Conservation (phyloP, 2,329 filamentous ascomycete species). For the Colletotrichum endophyticum region DNA sequence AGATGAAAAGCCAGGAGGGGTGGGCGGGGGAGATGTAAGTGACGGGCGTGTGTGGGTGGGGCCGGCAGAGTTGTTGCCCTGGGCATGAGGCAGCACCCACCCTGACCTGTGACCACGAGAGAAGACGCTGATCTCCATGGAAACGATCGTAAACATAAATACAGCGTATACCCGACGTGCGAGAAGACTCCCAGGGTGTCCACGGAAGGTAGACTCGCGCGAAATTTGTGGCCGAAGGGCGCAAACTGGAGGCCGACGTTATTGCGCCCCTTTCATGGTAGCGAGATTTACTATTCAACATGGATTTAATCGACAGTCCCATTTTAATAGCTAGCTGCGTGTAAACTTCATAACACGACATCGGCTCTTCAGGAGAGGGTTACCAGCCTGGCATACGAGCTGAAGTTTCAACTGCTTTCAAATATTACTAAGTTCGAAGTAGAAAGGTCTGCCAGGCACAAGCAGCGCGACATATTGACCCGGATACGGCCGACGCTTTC, state of each 20-base stretch:
- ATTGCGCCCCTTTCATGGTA: too few species aligned
- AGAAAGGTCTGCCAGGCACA: rapidly evolving
- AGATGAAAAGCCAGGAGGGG: not conserved
- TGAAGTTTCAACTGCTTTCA: too few species aligned
- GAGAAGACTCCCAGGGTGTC: not conserved
- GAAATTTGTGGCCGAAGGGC: too few species aligned
- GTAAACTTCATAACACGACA: rapidly evolving
- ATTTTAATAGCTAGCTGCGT: too few species aligned
- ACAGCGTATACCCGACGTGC: not conserved
- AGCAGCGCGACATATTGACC: too few species aligned
- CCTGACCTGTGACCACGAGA: not conserved
- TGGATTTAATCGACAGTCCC: too few species aligned
- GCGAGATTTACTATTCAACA: too few species aligned
- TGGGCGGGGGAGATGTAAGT: not conserved
- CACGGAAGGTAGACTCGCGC: not conserved
- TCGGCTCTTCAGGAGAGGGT: rapidly evolving
- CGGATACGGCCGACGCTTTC: too few species aligned
- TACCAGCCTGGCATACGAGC: too few species aligned
- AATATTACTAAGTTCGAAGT: too few species aligned
- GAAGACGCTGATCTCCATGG: not conserved
- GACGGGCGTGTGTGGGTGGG: not conserved
- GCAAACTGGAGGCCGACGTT: too few species aligned
- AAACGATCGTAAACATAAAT: rapidly evolving
- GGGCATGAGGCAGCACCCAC: not conserved
- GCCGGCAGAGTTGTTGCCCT: not conserved